Conservation (phyloP, 495 filamentous ascomycete species). For the Amorphotheca resinae region DNA sequence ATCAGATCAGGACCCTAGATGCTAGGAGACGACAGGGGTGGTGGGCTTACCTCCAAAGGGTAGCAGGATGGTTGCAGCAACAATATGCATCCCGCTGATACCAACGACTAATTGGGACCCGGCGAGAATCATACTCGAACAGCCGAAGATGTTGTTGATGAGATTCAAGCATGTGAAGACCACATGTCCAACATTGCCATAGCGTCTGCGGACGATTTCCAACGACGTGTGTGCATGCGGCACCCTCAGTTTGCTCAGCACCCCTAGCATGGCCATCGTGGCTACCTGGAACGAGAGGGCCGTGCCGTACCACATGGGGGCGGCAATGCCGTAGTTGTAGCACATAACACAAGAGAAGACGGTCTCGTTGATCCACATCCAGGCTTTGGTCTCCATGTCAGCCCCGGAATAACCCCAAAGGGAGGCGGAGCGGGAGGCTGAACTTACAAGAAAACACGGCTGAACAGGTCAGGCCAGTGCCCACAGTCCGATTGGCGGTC, state of each 20-base stretch:
- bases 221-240: slow-evolving; percentile 33
- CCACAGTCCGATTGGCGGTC: slow-evolving; percentile 36
- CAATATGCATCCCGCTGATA: background rate
- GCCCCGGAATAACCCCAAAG: too few relatives aligned
- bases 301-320: background rate
- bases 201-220: slow-evolving; percentile 27
- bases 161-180: slow-evolving; percentile 20
- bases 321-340: slow-evolving; percentile 27
- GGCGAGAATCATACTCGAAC: slow-evolving; percentile 12
- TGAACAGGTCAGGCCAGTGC: slow-evolving; percentile 35
- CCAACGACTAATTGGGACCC: slow-evolving; percentile 7
- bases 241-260: slow-evolving; percentile 24
- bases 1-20: background rate
- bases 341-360: slow-evolving; percentile 28
- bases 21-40: background rate
- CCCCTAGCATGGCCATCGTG: background rate
- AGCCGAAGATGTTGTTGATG: slow-evolving; percentile 3
- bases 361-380: slow-evolving; percentile 39
- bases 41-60: background rate
- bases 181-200: slow-evolving; percentile 25
- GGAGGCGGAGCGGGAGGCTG: too few relatives aligned
- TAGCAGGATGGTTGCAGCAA: background rate
- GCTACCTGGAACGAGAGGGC: background rate
- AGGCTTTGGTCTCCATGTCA: too few relatives aligned
- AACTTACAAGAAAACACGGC: slow-evolving; percentile 37